Evolutionary conservation across 2,329 filamentous ascomycete species (phyloP).

Genomic region (Calonectria crousiana): DNA sequence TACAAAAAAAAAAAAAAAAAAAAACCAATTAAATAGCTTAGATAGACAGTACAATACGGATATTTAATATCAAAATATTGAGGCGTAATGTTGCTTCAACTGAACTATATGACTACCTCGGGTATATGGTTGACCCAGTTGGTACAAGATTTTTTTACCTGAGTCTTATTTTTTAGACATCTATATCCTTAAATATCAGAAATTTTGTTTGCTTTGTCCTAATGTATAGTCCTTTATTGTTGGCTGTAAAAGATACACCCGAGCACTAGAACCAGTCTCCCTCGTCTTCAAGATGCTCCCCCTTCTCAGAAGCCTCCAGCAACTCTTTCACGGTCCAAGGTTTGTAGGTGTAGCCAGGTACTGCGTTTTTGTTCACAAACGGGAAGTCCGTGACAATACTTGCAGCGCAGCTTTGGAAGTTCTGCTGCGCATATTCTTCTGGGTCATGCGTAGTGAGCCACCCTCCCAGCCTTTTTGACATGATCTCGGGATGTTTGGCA

Average conservation of each 20-base stretch:
- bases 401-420: not conserved
- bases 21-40: not conserved
- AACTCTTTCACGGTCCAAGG: not conserved
- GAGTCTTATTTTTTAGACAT: not conserved
- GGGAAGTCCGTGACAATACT: not conserved
- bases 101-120: not conserved
- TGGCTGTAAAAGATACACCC: not conserved
- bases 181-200: not conserved
- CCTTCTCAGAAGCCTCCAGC: not conserved
- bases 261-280: not conserved
- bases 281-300: not conserved
- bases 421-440: not conserved
- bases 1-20: too few relatives aligned
- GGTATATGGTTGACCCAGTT: not conserved
- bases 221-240: not conserved
- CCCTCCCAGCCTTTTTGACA: not conserved
- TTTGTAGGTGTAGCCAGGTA: not conserved
- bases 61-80: not conserved
- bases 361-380: not conserved
- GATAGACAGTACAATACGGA: not conserved
- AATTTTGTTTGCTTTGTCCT: not conserved
- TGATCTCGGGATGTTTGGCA: not conserved
- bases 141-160: not conserved
- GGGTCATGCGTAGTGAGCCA: not conserved
- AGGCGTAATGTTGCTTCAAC: too few relatives aligned